Conservation (phyloP, 306 rosid species). For the Echinosophora koreensis region DNA sequence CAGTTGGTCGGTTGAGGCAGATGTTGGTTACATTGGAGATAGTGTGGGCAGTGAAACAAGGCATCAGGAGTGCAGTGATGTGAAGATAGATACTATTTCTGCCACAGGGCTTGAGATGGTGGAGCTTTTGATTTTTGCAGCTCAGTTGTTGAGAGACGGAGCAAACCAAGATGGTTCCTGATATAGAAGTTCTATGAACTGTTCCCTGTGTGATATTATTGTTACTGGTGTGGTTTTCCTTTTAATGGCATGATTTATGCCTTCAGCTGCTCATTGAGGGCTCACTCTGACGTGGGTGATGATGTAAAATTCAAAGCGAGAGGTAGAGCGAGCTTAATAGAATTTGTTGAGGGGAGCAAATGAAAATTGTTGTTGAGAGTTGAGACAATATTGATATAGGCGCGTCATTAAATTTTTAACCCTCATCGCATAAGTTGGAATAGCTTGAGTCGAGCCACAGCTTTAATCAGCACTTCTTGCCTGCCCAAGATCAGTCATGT, state of each 20-base stretch:
- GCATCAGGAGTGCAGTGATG: conserved; percentile 53
- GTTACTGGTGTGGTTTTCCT: conserved; percentile 21
- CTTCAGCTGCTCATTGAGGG: not conserved
- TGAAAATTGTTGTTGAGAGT: conserved; percentile 8
- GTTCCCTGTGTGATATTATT: conserved; percentile 14
- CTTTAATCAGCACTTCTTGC: conserved; percentile 9
- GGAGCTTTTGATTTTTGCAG: conserved; percentile 85
- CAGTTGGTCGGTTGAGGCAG: conserved; percentile 83
- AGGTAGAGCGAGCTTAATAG: conserved; percentile 22
- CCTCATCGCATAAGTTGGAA: not conserved
- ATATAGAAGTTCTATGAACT: conserved; percentile 38
- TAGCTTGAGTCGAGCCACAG: not conserved
- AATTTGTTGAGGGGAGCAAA: conserved; percentile 29
- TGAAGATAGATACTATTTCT: conserved; percentile 76
- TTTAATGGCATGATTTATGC: conserved; percentile 18
- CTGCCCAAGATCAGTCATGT: not conserved
- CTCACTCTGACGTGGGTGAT: conserved; percentile 9
- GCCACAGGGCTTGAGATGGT: conserved; percentile 97
- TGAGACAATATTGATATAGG: not conserved
- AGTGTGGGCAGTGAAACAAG: conserved; percentile 44
- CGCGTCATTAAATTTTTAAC: not conserved
- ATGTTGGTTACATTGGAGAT: conserved; percentile 49
- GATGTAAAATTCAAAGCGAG: conserved; percentile 37
- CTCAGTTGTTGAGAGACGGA: conserved; percentile 68
- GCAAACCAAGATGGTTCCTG: conserved; percentile 39